A percentile compares a stretch with the other conserved stretches of the same genome.
These are phyloP conservation scores for Fusarium tjaetaba DNA, from an alignment of 2,329 filamentous ascomycete genomes.

Conservation along the genomic window DNA sequence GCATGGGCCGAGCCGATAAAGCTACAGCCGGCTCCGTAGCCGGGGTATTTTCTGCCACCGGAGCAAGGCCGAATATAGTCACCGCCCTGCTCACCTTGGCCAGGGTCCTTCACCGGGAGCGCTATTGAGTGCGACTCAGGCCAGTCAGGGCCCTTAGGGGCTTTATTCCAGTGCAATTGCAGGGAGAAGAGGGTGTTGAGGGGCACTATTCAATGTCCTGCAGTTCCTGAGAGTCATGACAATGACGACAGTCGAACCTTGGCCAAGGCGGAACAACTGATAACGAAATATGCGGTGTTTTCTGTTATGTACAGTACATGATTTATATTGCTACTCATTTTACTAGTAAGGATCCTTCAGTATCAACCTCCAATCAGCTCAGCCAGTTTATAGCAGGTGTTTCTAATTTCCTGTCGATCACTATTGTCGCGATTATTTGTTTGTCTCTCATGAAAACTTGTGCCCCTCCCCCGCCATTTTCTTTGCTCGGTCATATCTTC, in stretches of 20 bases:
- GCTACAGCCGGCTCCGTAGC: conserved; percentile 37
- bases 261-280: conserved; percentile 20
- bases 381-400: conserved; percentile 17
- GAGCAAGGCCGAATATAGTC: conserved; percentile 14
- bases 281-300: conserved; percentile 36
- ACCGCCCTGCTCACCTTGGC: conserved; percentile 33
- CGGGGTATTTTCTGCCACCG: conserved; percentile 41
- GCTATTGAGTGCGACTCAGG: background rate
- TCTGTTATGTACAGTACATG: conserved; percentile 20
- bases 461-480: conserved; percentile 43
- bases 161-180: conserved; percentile 4
- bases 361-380: conserved; percentile 38
- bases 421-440: conserved; percentile 19
- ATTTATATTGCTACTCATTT: conserved; percentile 12
- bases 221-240: conserved; percentile 17
- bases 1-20: conserved; percentile 40
- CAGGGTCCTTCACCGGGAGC: background rate
- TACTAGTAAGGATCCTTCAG: conserved; percentile 21
- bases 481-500: conserved; percentile 31
- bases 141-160: background rate
- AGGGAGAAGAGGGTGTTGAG: conserved; percentile 33
- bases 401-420: conserved; percentile 30
- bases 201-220: conserved; percentile 17
- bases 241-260: conserved; percentile 33
- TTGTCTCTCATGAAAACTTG: conserved; percentile 35